Conservation (phyloP, 345 rosid genomes). For the Arabis hirsuta region DNA sequence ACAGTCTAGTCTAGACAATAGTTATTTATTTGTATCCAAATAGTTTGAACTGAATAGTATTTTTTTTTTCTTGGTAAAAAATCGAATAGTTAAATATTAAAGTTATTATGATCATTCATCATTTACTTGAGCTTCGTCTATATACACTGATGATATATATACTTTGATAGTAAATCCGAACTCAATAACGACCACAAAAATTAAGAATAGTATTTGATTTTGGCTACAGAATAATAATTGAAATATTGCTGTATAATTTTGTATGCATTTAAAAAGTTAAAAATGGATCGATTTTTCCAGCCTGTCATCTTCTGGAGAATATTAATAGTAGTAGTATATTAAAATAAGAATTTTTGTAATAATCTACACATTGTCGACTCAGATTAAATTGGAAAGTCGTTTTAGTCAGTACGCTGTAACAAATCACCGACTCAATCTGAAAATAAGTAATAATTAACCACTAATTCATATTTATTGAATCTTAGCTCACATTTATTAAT, state of each 20-base stretch:
- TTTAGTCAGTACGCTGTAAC: conserved; percentile 31
- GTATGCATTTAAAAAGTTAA: conserved; percentile 17
- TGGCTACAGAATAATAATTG: background rate
- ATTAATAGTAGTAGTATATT: background rate
- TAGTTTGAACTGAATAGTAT: background rate
- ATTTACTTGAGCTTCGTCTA: conserved; percentile 13
- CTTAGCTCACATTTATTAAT: conserved; percentile 14
- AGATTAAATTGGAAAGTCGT: conserved; percentile 37
- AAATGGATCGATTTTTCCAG: conserved; percentile 21
- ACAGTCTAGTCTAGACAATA: conserved; percentile 4
- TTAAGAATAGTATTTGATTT: background rate
- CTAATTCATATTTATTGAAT: background rate
- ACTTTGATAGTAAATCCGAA: background rate
- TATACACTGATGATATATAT: background rate
- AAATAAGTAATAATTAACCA: background rate
- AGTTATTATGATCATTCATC: background rate
- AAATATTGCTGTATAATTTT: conserved; percentile 1
- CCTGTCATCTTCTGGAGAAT: conserved; percentile 30
- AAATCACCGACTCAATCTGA: conserved; percentile 28
- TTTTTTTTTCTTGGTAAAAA: too few relatives aligned
- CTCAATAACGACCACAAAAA: background rate
- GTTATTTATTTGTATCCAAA: background rate
- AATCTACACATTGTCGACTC: conserved; percentile 41
- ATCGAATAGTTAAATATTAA: too few relatives aligned
- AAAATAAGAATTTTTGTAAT: conserved; percentile 2